A percentile compares a stretch with the other conserved stretches of the same genome.
phyloP scores from a whole-genome alignment of 2,329 filamentous ascomycete species.

The Paecilomyces niveus region DNA sequence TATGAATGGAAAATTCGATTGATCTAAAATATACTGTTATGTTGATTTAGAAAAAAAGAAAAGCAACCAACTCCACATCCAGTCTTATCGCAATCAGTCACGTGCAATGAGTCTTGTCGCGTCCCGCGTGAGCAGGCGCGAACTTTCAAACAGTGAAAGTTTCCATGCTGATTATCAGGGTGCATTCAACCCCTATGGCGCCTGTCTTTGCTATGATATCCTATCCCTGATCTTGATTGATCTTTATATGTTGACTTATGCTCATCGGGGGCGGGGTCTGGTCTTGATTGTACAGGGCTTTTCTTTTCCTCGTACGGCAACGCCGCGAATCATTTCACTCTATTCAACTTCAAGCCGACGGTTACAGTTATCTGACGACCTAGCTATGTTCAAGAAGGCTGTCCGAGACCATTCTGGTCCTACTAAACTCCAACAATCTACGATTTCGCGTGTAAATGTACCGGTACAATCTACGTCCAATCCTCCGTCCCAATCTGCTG shows the following conservation, averaged over 20 bases:
- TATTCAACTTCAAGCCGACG: constrained; percentile 20
- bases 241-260: constrained; percentile 21
- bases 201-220: not conserved
- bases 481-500: constrained; percentile 17
- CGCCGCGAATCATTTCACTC: constrained; percentile 11
- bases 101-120: not conserved
- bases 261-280: constrained; percentile 9
- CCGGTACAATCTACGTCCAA: constrained; percentile 10
- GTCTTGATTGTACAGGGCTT: constrained; percentile 14
- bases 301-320: constrained; percentile 13
- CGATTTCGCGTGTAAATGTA: constrained; percentile 19
- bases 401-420: constrained; percentile 29
- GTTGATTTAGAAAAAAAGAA: not conserved
- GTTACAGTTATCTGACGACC: constrained; percentile 9
- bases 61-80: not conserved
- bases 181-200: not conserved
- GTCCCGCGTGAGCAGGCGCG: not conserved
- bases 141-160: not conserved
- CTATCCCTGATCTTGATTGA: not conserved
- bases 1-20: not conserved
- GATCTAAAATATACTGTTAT: not conserved
- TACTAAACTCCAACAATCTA: constrained; percentile 27
- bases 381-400: constrained; percentile 35
- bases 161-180: not conserved
- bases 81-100: not conserved